phyloP scores from a whole-genome alignment of 306 rosid genomes.

The Erythrophleum fordii region DNA sequence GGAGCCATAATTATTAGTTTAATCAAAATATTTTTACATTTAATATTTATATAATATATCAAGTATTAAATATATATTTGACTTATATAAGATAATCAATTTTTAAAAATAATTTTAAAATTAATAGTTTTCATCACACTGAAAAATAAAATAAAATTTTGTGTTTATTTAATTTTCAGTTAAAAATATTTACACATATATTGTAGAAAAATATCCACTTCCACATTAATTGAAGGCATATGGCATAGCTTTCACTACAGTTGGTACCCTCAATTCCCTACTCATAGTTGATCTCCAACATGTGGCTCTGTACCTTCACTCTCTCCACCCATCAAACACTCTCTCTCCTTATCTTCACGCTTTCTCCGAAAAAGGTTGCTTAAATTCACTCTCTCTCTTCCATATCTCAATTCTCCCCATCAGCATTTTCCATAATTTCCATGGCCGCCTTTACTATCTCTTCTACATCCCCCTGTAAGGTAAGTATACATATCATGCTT shows the following conservation, averaged over 20 bases:
- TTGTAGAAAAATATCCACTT: neutral
- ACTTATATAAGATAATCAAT: no score
- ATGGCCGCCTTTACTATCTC: conserved; percentile 27
- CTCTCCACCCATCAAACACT: conserved; percentile 17
- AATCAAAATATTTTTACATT: no score
- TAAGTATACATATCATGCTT: neutral
- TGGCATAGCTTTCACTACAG: neutral
- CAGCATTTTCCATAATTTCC: neutral
- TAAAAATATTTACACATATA: neutral
- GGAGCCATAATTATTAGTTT: no score
- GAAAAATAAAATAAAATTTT: no score
- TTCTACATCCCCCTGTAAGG: conserved; percentile 58
- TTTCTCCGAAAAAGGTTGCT: neutral
- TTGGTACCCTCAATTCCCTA: neutral
- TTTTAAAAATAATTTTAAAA: no score
- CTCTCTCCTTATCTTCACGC: conserved; percentile 40
- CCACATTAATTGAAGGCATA: neutral
- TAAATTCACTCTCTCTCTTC: conserved; percentile 20
- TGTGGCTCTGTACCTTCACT: conserved; percentile 29
- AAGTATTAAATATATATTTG: no score
- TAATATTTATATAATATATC: no score
- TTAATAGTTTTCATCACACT: no score
- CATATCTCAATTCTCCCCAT: neutral
- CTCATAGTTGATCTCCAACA: conserved; percentile 8
- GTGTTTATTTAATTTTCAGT: no score